A percentile compares a stretch with the other conserved stretches of the same genome.
Conservation (phyloP, 306 rosid genomes). For the Arachis hypogaea region DNA sequence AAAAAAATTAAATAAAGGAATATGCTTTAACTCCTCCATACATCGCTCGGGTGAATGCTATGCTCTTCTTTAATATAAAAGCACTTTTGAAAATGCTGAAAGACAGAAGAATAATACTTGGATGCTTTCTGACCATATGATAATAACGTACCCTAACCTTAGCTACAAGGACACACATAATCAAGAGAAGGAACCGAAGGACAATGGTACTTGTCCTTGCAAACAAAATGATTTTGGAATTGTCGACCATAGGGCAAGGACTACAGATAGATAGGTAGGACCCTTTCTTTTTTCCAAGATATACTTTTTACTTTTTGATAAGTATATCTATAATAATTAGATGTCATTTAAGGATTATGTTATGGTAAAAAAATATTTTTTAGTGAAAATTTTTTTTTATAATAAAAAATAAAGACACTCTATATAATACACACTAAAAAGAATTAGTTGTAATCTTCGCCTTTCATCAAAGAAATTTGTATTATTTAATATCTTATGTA, state of each 20-base stretch:
- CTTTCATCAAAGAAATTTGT: not conserved
- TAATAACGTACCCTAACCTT: not conserved
- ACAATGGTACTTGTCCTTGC: not conserved
- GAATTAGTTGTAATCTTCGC: no score
- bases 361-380: no score
- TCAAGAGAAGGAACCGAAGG: not conserved
- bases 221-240: not conserved
- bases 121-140: not conserved
- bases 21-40: no score
- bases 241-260: not conserved
- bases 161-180: not conserved
- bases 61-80: no score
- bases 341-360: no score
- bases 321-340: no score
- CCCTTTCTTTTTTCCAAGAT: not conserved
- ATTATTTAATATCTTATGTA: not conserved
- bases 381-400: no score
- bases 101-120: not conserved
- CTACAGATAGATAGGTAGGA: not conserved
- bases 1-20: no score
- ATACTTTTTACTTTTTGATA: not conserved
- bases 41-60: no score
- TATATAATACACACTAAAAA: no score
- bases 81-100: not conserved
- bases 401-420: no score